Base-by-base conservation (phyloP, 768 basidiomycete species). In the Mycena maculata region DNA sequence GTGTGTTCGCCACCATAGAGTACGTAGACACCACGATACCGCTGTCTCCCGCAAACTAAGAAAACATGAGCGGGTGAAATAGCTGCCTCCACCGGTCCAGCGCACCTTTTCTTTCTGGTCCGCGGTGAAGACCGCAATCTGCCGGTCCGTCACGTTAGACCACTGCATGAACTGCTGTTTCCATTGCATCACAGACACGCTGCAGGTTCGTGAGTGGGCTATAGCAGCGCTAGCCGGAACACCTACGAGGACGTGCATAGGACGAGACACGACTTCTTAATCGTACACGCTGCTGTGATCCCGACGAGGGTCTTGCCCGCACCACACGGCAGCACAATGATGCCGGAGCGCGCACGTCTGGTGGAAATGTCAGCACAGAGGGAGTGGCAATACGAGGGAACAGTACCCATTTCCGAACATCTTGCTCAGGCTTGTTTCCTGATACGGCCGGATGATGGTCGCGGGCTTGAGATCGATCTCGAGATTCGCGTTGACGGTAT, bases 1-100 rank as follows among this genome's bases (percentile, higher is more conserved):
- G 94, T 3, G 95, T 98, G 77, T 98, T 98, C 31, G 98, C 97
- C 56, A 99, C 96, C 98, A 99, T 99, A 5, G 97, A 98, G 77
- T 99, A 99, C 13, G 98, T 99, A 33, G 97, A 99, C 27, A 99
- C 92, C 33, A 99, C 96, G 68, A 99, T 98, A 38, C 98, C 98
- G 69, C 97, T 95, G 48, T 97, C 96, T 23, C 96, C 96, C 10
- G 92, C 90, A 80, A 99, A 99, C 95, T 98, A 52, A 56, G 36
- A 11, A 15, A 25, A 33, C 42, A 55, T 73, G 27, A 68, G 48
- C 41, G 44, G 58, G 38, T 33, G 42, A 44, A 5, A 47, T 22
- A 23, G 58, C 50, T 52, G 39, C 67, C 38, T 16, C 41, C 61
- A 25, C 50, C 23, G 31, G 20, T 13, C 39, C 68, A 28, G 49